These are phyloP conservation scores for Trichocladium uniseriatum DNA, from an alignment of 495 filamentous ascomycete species.

Conservation along the genomic window DNA sequence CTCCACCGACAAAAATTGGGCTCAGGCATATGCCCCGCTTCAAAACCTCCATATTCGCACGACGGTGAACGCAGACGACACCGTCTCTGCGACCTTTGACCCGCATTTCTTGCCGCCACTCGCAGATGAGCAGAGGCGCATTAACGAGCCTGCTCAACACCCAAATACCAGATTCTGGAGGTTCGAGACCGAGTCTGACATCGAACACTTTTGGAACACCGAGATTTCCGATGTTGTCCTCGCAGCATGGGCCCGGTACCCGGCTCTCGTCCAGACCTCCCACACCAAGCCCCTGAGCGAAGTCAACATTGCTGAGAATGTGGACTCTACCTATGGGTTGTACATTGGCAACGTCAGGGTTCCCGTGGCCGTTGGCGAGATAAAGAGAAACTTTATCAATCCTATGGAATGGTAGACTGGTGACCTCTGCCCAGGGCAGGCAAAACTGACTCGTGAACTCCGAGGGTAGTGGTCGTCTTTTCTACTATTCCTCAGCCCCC, in stretches of 20 bases:
- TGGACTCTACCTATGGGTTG: constrained; percentile 6
- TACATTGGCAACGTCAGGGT: not conserved
- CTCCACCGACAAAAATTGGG: not conserved
- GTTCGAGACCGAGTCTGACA: not conserved
- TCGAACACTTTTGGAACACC: not conserved
- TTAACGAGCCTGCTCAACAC: not conserved
- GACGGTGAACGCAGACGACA: not conserved
- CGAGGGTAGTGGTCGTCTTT: constrained; percentile 1
- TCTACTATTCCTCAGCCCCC: too few relatives aligned
- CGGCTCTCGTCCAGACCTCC: constrained; percentile 5
- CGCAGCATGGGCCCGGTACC: constrained; percentile 4
- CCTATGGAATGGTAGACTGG: not conserved
- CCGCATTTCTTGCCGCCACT: not conserved
- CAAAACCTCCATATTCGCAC: not conserved
- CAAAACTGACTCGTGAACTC: constrained; percentile 6
- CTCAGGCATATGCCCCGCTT: not conserved
- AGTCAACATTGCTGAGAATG: not conserved
- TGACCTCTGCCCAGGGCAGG: not conserved
- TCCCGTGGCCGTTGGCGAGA: constrained; percentile 1
- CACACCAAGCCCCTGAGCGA: constrained; percentile 6
- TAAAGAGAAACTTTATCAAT: constrained; percentile 4
- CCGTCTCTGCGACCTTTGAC: not conserved
- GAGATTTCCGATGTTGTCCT: constrained; percentile 12
- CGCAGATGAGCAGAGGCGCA: not conserved
- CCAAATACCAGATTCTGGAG: not conserved